A percentile compares a stretch with the other conserved stretches of the same genome.
phyloP scores from a whole-genome alignment of 2,329 filamentous ascomycete genomes.

The Leptographium lundbergii region DNA sequence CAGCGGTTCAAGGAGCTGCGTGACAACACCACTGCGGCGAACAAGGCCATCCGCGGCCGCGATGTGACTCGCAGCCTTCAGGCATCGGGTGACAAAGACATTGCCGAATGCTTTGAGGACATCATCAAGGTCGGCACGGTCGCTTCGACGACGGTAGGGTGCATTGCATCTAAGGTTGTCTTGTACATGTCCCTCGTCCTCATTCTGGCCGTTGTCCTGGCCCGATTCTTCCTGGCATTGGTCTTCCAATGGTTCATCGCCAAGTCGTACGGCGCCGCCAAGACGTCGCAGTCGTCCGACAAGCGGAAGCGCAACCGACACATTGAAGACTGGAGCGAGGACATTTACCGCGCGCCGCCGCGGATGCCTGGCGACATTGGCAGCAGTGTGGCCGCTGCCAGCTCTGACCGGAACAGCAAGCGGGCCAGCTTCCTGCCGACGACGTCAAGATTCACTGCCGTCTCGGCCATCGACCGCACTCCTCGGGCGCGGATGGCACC shows the following conservation, averaged over 20 bases:
- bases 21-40: slow-evolving; percentile 46
- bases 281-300: slow-evolving; percentile 71
- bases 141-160: slow-evolving; percentile 91
- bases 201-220: slow-evolving; percentile 76
- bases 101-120: slow-evolving; percentile 79
- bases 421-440: slow-evolving; percentile 83
- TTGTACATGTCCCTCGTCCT: slow-evolving; percentile 87
- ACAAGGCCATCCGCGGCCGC: slow-evolving; percentile 58
- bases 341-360: slow-evolving; percentile 86
- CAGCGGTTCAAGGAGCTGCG: slow-evolving; percentile 68
- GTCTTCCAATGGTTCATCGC: slow-evolving; percentile 96
- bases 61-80: slow-evolving; percentile 88
- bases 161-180: slow-evolving; percentile 94
- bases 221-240: slow-evolving; percentile 80
- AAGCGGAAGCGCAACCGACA: slow-evolving; percentile 77
- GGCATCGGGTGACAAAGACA: slow-evolving; percentile 60
- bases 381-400: slow-evolving; percentile 43
- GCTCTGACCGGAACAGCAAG: slow-evolving; percentile 61
- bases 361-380: slow-evolving; percentile 65
- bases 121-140: slow-evolving; percentile 94
- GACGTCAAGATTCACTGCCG: slow-evolving; percentile 87
- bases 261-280: slow-evolving; percentile 69
- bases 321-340: slow-evolving; percentile 96
- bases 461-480: slow-evolving; percentile 61
- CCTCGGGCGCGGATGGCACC: slow-evolving; percentile 43